These are phyloP conservation scores for Neodidymelliopsis sp. DNA, from an alignment of 2,329 filamentous ascomycete species.

Conservation along the genomic window DNA sequence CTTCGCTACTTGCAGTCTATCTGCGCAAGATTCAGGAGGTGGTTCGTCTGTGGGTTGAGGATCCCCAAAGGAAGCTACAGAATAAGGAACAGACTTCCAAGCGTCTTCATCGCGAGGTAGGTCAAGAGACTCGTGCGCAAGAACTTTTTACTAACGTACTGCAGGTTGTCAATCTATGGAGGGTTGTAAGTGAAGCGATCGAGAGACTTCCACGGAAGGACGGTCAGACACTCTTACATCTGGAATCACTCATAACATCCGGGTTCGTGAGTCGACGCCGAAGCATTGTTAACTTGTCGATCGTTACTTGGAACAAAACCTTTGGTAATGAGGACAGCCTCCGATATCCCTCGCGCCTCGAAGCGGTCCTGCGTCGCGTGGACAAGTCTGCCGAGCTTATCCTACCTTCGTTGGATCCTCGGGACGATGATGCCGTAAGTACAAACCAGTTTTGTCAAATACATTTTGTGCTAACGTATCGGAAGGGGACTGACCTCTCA, in stretches of 20 bases:
- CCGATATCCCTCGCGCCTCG: slow-evolving; percentile 71
- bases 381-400: slow-evolving; percentile 62
- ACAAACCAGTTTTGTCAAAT: slow-evolving; percentile 46
- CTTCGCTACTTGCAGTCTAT: slow-evolving; percentile 61
- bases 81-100: slow-evolving; percentile 29
- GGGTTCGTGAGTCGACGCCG: slow-evolving; percentile 62
- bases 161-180: slow-evolving; percentile 51
- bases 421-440: slow-evolving; percentile 49
- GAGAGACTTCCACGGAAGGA: slow-evolving; percentile 67
- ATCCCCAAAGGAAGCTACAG: slow-evolving; percentile 52
- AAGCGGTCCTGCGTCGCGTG: slow-evolving; percentile 67
- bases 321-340: slow-evolving; percentile 68
- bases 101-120: slow-evolving; percentile 36
- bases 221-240: slow-evolving; percentile 61
- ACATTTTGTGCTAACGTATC: slow-evolving; percentile 38
- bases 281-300: slow-evolving; percentile 59
- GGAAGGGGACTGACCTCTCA: slow-evolving; percentile 27
- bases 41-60: slow-evolving; percentile 69
- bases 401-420: slow-evolving; percentile 57
- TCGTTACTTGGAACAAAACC: slow-evolving; percentile 73
- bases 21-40: slow-evolving; percentile 69
- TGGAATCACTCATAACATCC: slow-evolving; percentile 60
- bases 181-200: slow-evolving; percentile 59
- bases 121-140: slow-evolving; percentile 9
- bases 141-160: slow-evolving; percentile 18